Evolutionary conservation across 148 eudicot species (phyloP).

Genomic region (Persicaria tinctoria): DNA sequence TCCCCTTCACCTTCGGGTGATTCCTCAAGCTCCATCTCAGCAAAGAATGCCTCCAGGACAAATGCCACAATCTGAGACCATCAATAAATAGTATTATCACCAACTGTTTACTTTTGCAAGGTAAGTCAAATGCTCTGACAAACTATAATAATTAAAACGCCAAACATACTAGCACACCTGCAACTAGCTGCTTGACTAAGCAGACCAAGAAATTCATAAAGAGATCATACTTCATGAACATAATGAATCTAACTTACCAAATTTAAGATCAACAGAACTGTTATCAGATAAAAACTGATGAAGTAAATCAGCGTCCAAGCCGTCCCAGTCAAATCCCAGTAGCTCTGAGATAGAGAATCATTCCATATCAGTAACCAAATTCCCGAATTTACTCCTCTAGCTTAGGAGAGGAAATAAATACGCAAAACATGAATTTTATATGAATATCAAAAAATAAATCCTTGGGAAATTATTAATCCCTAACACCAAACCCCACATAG

Average conservation of each 20-base stretch:
- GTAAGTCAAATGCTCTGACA: neutral
- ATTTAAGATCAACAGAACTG: conserved; percentile 74
- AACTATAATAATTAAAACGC: too few relatives aligned
- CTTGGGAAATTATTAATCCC: neutral
- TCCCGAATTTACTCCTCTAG: neutral
- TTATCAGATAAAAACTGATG: conserved; percentile 84
- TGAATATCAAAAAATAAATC: neutral
- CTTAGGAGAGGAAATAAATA: neutral
- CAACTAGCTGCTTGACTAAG: neutral
- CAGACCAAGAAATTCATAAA: neutral
- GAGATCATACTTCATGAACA: neutral
- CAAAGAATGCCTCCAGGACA: conserved; percentile 96
- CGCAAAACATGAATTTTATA: neutral
- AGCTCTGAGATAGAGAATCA: conserved; percentile 51
- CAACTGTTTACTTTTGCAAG: conserved; percentile 3
- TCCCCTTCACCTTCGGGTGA: conserved; percentile 31
- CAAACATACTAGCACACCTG: neutral
- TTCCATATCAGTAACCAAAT: conserved; percentile 11
- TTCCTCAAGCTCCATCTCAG: conserved; percentile 80
- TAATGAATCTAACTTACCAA: conserved; percentile 52
- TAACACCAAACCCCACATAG: neutral
- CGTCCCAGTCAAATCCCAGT: conserved; percentile 61
- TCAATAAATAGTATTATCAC: conserved; percentile 3
- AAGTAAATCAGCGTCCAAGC: conserved; percentile 71
- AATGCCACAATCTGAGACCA: conserved; percentile 78